Evolutionary conservation across 2,329 filamentous ascomycete species (phyloP).

Genomic region (Fusarium sp.): DNA sequence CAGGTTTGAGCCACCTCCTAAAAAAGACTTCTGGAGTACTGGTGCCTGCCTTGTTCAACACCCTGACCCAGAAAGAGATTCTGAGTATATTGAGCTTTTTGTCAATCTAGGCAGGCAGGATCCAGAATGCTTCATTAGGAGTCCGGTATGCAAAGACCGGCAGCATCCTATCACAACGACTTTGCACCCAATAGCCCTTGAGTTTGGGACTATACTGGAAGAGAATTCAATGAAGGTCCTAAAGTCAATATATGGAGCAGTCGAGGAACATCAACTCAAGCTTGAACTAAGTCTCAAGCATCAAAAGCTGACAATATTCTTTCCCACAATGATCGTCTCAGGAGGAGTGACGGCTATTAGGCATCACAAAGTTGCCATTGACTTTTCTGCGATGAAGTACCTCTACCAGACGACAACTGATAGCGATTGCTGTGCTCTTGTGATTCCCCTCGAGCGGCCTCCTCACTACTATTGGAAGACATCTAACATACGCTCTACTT

Average conservation of each 20-base stretch:
- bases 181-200: constrained; percentile 60
- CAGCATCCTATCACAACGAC: constrained; percentile 53
- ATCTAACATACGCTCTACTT: constrained; percentile 49
- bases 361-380: constrained; percentile 57
- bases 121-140: constrained; percentile 33
- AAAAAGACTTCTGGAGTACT: constrained; percentile 62
- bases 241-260: constrained; percentile 50
- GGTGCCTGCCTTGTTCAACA: constrained; percentile 46
- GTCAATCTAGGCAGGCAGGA: constrained; percentile 3
- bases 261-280: constrained; percentile 33
- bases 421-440: constrained; percentile 52
- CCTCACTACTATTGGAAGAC: constrained; percentile 60
- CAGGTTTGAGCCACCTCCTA: constrained; percentile 69
- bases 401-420: constrained; percentile 51
- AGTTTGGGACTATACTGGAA: constrained; percentile 71
- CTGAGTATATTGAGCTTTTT: constrained; percentile 38
- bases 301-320: constrained; percentile 49
- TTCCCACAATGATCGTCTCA: constrained; percentile 42
- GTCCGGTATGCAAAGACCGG: constrained; percentile 33
- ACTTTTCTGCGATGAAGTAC: constrained; percentile 59
- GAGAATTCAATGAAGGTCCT: constrained; percentile 70
- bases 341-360: constrained; percentile 23
- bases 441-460: constrained; percentile 62
- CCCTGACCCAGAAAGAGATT: constrained; percentile 32
- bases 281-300: constrained; percentile 49